Evolutionary conservation across 2,329 filamentous ascomycete genomes (phyloP), one percentile per base, ranked within the genome.

Genomic region (Microcera coccophila): DNA sequence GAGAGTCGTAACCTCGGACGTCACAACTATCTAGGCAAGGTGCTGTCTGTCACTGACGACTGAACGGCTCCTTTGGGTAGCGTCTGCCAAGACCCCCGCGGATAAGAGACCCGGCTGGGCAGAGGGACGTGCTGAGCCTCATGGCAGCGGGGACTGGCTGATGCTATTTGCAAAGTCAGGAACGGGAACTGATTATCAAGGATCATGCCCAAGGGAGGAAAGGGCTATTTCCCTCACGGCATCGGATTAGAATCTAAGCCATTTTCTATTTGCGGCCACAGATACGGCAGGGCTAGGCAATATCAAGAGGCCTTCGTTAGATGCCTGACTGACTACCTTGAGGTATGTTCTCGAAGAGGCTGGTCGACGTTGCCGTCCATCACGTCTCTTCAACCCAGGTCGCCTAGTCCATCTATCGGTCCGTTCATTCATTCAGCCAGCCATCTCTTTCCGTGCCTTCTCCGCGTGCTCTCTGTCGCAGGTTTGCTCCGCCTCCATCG

Each of bases 401-500:
- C n/a, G n/a, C 19, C 20, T 17, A 35, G 24, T 38, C 10, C 37
- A n/a, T 39, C 26, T 21, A 38, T n/a, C n/a, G n/a, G n/a, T n/a
- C n/a, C n/a, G 19, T 42, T 36, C 20, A 39, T 19, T 36, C 45
- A 35, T 40, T 42, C 42, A 42, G 29, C 35, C 28, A 24, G 36
- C 34, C 36, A 28, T 35, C 12, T 28, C 14, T 9, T 28, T 28
- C 14, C 24, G 24, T 28, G 24, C 24, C 24, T 9, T 33, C 8
- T 19, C 8, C 16, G 9, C 33, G 38, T 36, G 36, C 15, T 39
- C 32, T 39, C 20, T 32, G 36, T 41, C 19, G 19, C 33, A 28
- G 4, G 33, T 14, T 16, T 41, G 41, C 45, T 45, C 39, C 45
- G 45, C 45, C 45, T 47, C 45, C 26, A 24, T 43, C 42, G 21